Evolutionary conservation across 2,329 filamentous ascomycete species (phyloP).

Genomic region (Epichloe glyceriae): DNA sequence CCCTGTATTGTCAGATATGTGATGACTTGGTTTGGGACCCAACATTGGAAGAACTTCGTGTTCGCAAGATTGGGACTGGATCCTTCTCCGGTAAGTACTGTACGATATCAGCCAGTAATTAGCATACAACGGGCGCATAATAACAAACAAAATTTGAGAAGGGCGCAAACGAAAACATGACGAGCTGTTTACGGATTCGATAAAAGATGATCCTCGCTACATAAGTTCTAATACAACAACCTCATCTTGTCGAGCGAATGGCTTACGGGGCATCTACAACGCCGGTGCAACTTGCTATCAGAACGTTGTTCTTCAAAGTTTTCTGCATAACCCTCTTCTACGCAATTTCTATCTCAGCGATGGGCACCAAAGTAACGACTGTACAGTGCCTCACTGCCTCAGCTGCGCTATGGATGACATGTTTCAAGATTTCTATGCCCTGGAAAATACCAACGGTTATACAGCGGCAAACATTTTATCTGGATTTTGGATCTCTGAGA

Average conservation of each 20-base stretch:
- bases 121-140: background rate
- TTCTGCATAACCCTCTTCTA: slow-evolving; percentile 86
- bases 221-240: slow-evolving; percentile 66
- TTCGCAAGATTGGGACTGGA: slow-evolving; percentile 55
- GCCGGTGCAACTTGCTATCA: slow-evolving; percentile 98
- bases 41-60: slow-evolving; percentile 60
- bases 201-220: slow-evolving; percentile 62
- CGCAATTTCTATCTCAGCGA: slow-evolving; percentile 87
- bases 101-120: background rate
- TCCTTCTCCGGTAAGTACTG: slow-evolving; percentile 44
- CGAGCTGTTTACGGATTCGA: slow-evolving; percentile 51
- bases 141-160: slow-evolving; percentile 12
- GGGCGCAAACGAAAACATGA: slow-evolving; percentile 65
- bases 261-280: slow-evolving; percentile 87
- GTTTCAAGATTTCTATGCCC: slow-evolving; percentile 57
- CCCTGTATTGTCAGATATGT: slow-evolving; percentile 69
- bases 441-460: slow-evolving; percentile 76
- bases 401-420: slow-evolving; percentile 63
- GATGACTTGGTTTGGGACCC: slow-evolving; percentile 76
- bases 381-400: slow-evolving; percentile 48
- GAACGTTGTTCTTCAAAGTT: slow-evolving; percentile 85
- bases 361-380: slow-evolving; percentile 70
- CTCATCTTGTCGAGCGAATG: slow-evolving; percentile 73
- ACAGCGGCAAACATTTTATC: slow-evolving; percentile 81
- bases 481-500: slow-evolving; percentile 79